These are phyloP conservation scores for Cutaneotrichosporon sp. DNA, from an alignment of 1,284 basidiomycete species.

Conservation along the genomic window DNA sequence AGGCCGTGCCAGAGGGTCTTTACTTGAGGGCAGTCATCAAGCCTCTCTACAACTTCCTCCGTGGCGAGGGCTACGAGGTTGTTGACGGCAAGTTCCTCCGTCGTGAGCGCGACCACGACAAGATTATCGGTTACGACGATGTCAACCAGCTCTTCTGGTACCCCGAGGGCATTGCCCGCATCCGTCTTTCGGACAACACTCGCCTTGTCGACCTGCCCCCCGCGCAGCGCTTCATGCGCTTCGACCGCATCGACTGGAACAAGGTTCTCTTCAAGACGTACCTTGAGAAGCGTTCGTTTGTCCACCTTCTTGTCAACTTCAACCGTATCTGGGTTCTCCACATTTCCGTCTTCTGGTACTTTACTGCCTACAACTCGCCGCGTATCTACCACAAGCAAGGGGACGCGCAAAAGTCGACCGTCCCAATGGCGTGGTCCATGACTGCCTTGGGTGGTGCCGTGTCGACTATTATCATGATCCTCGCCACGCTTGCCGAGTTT, in stretches of 20 bases:
- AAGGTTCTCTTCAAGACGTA: conserved; percentile 96
- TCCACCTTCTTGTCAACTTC: conserved; percentile 93
- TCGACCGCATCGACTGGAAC: conserved; percentile 90
- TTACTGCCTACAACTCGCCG: conserved; percentile 89
- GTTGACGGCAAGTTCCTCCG: conserved; percentile 92
- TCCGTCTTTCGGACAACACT: conserved; percentile 83
- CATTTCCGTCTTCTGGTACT: conserved; percentile 86
- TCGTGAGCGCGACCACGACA: conserved; percentile 86
- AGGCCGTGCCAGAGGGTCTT: conserved; percentile 90
- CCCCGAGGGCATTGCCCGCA: conserved; percentile 93
- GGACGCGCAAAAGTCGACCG: background rate
- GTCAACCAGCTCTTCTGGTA: conserved; percentile 99
- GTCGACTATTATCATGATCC: conserved; percentile 85
- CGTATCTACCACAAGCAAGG: conserved; percentile 68
- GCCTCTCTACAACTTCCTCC: conserved; percentile 93
- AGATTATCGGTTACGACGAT: conserved; percentile 98
- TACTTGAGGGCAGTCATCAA: conserved; percentile 89
- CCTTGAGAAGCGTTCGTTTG: conserved; percentile 87
- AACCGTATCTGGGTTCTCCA: conserved; percentile 97
- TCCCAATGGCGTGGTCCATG: conserved; percentile 70
- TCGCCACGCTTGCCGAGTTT: conserved; percentile 85
- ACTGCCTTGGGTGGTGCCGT: conserved; percentile 85
- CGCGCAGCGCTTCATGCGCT: conserved; percentile 87
- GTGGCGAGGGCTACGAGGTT: conserved; percentile 97
- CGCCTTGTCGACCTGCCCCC: conserved; percentile 84